Conservation (phyloP, 805 yeast genomes). For the Hanseniaspora singularis region DNA sequence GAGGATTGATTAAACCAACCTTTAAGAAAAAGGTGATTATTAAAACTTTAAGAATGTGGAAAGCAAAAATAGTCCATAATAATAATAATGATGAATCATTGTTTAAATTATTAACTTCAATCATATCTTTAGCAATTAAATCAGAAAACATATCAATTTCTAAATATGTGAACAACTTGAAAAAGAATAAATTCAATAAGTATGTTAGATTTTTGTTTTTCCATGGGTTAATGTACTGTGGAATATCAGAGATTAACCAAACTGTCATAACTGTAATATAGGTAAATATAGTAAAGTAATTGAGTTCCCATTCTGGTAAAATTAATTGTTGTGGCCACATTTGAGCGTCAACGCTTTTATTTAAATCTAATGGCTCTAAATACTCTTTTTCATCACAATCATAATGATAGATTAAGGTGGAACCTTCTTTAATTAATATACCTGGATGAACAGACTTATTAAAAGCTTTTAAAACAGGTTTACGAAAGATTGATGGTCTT, state of each 20-base stretch:
- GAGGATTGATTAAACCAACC: conserved; percentile 72
- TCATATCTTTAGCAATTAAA: conserved; percentile 41
- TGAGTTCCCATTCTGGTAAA: conserved; percentile 26
- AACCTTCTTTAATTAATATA: conserved; percentile 70
- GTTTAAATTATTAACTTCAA: conserved; percentile 32
- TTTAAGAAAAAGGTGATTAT: conserved; percentile 47
- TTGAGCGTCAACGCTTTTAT: conserved; percentile 42
- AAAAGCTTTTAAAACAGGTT: conserved; percentile 53
- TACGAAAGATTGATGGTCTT: conserved; percentile 68
- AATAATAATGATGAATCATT: conserved; percentile 60
- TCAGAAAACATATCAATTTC: conserved; percentile 36
- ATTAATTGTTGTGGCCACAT: conserved; percentile 87
- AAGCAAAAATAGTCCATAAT: conserved; percentile 16
- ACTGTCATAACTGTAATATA: conserved; percentile 30
- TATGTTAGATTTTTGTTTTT: conserved; percentile 72
- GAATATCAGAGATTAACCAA: conserved; percentile 92
- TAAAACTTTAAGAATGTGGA: conserved; percentile 50
- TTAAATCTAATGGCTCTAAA: conserved; percentile 36
- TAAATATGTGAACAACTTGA: background rate
- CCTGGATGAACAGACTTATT: conserved; percentile 52
- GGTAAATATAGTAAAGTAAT: conserved; percentile 17
- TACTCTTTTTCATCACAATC: conserved; percentile 42
- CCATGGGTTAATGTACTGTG: conserved; percentile 79
- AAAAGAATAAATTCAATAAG: conserved; percentile 6
- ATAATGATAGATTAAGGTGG: conserved; percentile 48